phyloP scores from a whole-genome alignment of 768 basidiomycete genomes.

The Pleurotus citrinopileatus region DNA sequence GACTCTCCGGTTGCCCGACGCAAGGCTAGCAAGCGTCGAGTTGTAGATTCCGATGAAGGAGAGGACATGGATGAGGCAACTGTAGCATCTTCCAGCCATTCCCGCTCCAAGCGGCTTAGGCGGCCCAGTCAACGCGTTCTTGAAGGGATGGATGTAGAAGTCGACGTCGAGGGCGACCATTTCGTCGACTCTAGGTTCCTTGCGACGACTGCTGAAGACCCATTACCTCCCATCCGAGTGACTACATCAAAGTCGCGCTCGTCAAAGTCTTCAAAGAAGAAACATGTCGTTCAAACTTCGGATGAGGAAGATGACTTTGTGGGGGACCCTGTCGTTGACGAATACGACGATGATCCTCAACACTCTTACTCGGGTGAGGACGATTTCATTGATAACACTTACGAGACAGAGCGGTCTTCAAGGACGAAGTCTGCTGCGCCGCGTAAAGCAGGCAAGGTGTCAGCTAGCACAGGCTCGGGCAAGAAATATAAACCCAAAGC shows the following conservation, averaged over 20 bases:
- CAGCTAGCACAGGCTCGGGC: not conserved
- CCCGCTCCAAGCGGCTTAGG: conserved; percentile 11
- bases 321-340: conserved; percentile 17
- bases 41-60: conserved; percentile 27
- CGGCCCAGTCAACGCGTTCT: conserved; percentile 14
- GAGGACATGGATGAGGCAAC: conserved; percentile 18
- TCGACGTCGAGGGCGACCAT: conserved; percentile 16
- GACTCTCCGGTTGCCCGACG: conserved; percentile 13
- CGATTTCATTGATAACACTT: conserved; percentile 14
- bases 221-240: not conserved
- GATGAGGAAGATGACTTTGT: conserved; percentile 21
- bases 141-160: conserved; percentile 15
- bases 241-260: conserved; percentile 14
- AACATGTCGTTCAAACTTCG: conserved; percentile 21
- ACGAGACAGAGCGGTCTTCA: conserved; percentile 11
- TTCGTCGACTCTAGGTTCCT: not conserved
- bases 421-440: conserved; percentile 13
- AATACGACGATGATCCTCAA: conserved; percentile 19
- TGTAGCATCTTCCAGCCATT: conserved; percentile 9
- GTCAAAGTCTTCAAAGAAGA: conserved; percentile 18
- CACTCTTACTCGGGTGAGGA: conserved; percentile 18
- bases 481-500: conserved; percentile 8
- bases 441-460: conserved; percentile 16
- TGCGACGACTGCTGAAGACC: not conserved
- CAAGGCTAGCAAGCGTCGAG: conserved; percentile 23